These are phyloP conservation scores for Acanthamoeba polyphaga DNA, from an alignment of 208 protist species.

Conservation along the genomic window DNA sequence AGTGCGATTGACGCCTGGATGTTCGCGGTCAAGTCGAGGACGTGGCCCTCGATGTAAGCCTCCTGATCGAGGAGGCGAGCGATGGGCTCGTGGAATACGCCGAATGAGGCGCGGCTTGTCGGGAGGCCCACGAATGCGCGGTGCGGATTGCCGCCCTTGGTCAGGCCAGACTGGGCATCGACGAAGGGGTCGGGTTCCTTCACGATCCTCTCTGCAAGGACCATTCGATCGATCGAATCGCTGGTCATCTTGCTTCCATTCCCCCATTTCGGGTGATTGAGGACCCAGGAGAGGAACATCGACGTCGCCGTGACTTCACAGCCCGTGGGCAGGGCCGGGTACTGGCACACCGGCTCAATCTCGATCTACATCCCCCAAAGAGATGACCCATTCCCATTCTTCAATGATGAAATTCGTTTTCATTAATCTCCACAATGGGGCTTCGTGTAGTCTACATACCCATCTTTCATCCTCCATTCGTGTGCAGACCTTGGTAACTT, in stretches of 20 bases:
- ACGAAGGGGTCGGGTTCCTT: background rate
- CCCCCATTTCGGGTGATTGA: background rate
- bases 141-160: background rate
- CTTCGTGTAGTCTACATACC: no score
- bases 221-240: background rate
- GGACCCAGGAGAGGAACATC: slow-evolving; percentile 25
- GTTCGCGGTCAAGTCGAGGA: background rate
- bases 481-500: no score
- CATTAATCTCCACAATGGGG: no score
- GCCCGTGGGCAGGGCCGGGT: slow-evolving; percentile 18
- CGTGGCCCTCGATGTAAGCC: background rate
- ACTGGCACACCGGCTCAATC: background rate
- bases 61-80: background rate
- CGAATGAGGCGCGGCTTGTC: background rate
- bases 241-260: background rate
- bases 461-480: no score
- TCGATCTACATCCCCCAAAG: background rate
- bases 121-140: background rate
- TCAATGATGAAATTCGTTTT: no score
- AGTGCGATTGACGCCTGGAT: background rate
- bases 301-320: slow-evolving; percentile 1
- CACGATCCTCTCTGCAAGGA: background rate
- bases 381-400: no score
- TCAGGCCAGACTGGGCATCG: background rate
- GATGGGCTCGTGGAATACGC: slow-evolving; percentile 18